Percentiles rank a stretch among this genome's conserved stretches.
Evolutionary conservation across 2,329 filamentous ascomycete species (phyloP).

Genomic region (Neonectria sp.): DNA sequence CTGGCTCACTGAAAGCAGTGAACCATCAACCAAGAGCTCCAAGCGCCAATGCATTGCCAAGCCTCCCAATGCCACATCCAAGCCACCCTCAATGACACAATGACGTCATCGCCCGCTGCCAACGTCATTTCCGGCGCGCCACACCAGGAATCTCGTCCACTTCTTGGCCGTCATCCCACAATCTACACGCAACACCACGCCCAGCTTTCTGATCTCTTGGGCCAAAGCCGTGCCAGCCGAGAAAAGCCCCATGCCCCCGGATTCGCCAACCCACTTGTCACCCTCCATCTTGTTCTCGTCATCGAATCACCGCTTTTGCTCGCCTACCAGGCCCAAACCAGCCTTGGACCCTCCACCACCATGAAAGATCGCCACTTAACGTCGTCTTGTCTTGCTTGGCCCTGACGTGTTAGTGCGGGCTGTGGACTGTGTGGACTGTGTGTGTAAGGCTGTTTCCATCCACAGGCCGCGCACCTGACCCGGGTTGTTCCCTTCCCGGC

Average conservation of each 20-base stretch:
- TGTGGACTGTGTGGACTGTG: background rate
- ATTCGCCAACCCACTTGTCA: too few species aligned
- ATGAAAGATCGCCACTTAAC: background rate
- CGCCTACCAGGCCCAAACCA: background rate
- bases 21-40: too few species aligned
- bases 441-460: conserved; percentile 10
- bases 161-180: conserved; percentile 10
- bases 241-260: background rate
- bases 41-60: conserved; percentile 9
- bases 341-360: conserved; percentile 1
- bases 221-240: conserved; percentile 10
- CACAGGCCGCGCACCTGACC: conserved; percentile 8
- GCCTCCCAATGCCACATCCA: conserved; percentile 17
- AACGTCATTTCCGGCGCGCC: conserved; percentile 22
- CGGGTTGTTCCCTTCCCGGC: background rate
- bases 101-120: conserved; percentile 26
- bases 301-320: conserved; percentile 20
- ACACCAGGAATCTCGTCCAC: conserved; percentile 9
- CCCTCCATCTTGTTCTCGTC: conserved; percentile 8
- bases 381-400: conserved; percentile 18
- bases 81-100: conserved; percentile 29
- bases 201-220: background rate
- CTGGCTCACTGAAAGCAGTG: background rate
- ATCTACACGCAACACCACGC: background rate
- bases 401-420: conserved; percentile 20